Conservation (phyloP, 768 basidiomycete genomes). For the Tephrocybe sp. region DNA sequence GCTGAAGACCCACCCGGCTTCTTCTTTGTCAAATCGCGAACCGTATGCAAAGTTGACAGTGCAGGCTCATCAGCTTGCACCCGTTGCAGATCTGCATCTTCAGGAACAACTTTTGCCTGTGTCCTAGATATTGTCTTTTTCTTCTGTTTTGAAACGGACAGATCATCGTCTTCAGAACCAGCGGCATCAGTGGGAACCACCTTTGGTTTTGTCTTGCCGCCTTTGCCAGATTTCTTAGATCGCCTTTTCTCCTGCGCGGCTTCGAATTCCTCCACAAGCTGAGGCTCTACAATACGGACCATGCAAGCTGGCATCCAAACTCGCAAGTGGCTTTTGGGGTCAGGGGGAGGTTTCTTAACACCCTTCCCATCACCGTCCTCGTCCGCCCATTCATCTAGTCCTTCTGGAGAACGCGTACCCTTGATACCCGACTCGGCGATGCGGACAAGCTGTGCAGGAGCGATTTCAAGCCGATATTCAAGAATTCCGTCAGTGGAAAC, state of each 20-base stretch:
- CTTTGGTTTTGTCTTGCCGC: slow-evolving; percentile 18
- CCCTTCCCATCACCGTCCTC: slow-evolving; percentile 37
- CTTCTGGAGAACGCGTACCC: slow-evolving; percentile 52
- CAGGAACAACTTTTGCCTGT: background rate
- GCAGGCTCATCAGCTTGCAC: background rate
- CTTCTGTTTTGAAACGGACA: slow-evolving; percentile 7
- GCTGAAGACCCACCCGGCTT: background rate
- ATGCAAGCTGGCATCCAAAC: slow-evolving; percentile 87
- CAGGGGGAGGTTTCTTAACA: slow-evolving; percentile 37
- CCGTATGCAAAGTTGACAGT: slow-evolving; percentile 3
- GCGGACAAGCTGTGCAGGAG: slow-evolving; percentile 63
- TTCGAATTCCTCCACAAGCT: slow-evolving; percentile 63
- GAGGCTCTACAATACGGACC: slow-evolving; percentile 65
- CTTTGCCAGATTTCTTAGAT: slow-evolving; percentile 51
- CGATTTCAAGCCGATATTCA: slow-evolving; percentile 82
- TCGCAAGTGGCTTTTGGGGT: slow-evolving; percentile 57
- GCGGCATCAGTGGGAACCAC: slow-evolving; percentile 7
- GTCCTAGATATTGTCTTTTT: background rate
- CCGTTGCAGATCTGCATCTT: background rate
- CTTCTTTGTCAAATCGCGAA: slow-evolving; percentile 23
- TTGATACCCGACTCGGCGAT: slow-evolving; percentile 67
- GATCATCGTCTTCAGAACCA: slow-evolving; percentile 3
- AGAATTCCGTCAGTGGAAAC: slow-evolving; percentile 66
- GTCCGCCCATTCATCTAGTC: slow-evolving; percentile 51
- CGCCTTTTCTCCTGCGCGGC: slow-evolving; percentile 45